A percentile compares a stretch with the other conserved stretches of the same genome.
These are phyloP conservation scores for Cryphonectria naterciae DNA, from an alignment of 2,329 filamentous ascomycete genomes.

Conservation along the genomic window DNA sequence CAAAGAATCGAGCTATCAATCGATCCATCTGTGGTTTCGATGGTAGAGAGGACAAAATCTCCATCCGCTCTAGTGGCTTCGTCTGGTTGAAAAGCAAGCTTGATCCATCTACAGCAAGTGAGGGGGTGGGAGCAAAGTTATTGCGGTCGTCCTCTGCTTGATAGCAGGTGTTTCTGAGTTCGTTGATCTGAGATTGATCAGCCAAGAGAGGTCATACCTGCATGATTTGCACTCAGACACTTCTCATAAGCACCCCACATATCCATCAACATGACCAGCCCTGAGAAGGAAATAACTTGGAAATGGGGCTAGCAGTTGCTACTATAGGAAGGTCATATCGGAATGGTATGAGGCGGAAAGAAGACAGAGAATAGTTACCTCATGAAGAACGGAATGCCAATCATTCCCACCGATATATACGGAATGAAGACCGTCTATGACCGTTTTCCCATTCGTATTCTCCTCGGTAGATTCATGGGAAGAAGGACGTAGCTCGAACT, in stretches of 20 bases:
- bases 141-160: constrained; percentile 29
- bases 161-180: constrained; percentile 33
- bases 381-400: constrained; percentile 35
- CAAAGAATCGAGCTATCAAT: background rate
- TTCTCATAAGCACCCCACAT: no score
- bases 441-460: constrained; percentile 32
- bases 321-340: no score
- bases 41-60: constrained; percentile 36
- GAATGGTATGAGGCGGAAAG: no score
- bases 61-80: constrained; percentile 34
- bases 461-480: no score
- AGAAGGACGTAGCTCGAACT: no score
- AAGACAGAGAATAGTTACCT: no score
- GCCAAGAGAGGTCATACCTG: no score
- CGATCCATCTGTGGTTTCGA: constrained; percentile 32
- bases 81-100: constrained; percentile 34
- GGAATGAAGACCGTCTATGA: constrained; percentile 33
- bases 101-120: constrained; percentile 34
- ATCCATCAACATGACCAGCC: no score
- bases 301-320: no score
- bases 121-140: constrained; percentile 36
- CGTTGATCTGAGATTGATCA: constrained; percentile 32
- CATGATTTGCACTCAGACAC: no score
- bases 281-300: no score
- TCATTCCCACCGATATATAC: constrained; percentile 33